Percentiles rank a stretch among this genome's conserved stretches.
These are phyloP conservation scores for Penicillium malachiteum DNA, from an alignment of 495 filamentous ascomycete species.

Conservation along the genomic window DNA sequence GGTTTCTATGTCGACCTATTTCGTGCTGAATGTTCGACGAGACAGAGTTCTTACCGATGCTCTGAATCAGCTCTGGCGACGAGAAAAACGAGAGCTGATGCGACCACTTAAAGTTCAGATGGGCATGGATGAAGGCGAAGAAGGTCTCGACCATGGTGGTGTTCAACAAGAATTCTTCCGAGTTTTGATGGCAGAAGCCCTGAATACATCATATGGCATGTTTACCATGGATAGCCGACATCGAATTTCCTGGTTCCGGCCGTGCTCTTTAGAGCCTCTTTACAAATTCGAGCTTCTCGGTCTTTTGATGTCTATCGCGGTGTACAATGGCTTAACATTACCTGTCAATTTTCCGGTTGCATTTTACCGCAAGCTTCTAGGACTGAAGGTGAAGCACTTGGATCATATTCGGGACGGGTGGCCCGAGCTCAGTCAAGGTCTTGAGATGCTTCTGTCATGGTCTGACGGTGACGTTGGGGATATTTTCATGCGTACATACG, in stretches of 20 bases:
- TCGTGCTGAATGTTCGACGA: conserved; percentile 74
- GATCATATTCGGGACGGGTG: conserved; percentile 84
- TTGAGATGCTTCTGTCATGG: conserved; percentile 72
- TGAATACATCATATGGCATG: conserved; percentile 72
- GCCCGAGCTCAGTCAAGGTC: conserved; percentile 72
- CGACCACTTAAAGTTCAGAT: conserved; percentile 86
- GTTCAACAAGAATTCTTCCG: conserved; percentile 96
- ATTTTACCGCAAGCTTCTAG: conserved; percentile 79
- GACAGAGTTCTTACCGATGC: conserved; percentile 72
- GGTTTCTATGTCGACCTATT: conserved; percentile 64
- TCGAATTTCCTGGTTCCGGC: conserved; percentile 82
- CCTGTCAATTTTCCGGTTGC: conserved; percentile 83
- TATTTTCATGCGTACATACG: conserved; percentile 76
- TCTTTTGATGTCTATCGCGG: conserved; percentile 80
- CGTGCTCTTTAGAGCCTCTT: conserved; percentile 72
- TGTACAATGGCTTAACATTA: conserved; percentile 90
- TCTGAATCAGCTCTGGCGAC: conserved; percentile 83
- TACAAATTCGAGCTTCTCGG: conserved; percentile 92
- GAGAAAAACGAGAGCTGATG: conserved; percentile 77
- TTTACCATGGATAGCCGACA: conserved; percentile 75
- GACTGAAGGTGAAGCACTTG: conserved; percentile 58
- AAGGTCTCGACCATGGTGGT: conserved; percentile 89
- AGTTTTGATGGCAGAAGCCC: conserved; percentile 70
- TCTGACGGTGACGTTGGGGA: conserved; percentile 77
- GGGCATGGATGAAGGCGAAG: conserved; percentile 76